Base-by-base conservation (phyloP, 2,329 filamentous ascomycete genomes). In the Stachybotrys chlorohalonatus region DNA sequence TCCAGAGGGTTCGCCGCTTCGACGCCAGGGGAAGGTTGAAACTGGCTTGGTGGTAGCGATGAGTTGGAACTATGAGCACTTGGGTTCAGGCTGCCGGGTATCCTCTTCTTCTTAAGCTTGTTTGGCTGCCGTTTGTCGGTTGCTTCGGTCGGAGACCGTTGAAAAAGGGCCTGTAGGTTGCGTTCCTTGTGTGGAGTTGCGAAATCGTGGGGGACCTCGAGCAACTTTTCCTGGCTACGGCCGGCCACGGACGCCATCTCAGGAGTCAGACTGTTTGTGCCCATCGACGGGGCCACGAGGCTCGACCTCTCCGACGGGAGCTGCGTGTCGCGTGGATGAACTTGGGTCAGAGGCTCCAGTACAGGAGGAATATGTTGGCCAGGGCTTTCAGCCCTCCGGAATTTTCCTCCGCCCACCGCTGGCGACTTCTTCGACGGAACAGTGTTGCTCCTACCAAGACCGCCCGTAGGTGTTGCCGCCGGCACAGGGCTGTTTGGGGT, bases 41-140 rank as follows among this genome's bases (percentile, higher is more conserved):
- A 76, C 46, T 69, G 67, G 47, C 56, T 54, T 52, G 76, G 70
- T 6, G 74, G 68, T 15, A 95, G 75, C 7, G 92, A 96, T 15
- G 88, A 83, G 7, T 83, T 87, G 15, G 94, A 97, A 66, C 92
- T 96, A 59, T 96, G 91, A 0, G 93, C 92, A 66, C 93, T 96
- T 17, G 86, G 86, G 62, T 90, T 92, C 24, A 87, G 73, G 64
- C 89, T 90, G 47, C 84, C 86, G 0, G 89, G 86, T 54, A 88
- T 75, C 58, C 85, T 80, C 70, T 90, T 96, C 76, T 97, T 97
- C 69, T 87, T 88, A 52, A 99, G 75, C 70, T 96, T 96, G 65
- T 96, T 96, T 0, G 91, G 90, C 66, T 86, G 87, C 49, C 89
- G 82, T 62, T 81, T 85, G 58, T 85, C 85, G 45, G 74, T 79